Conservation (phyloP, 768 basidiomycete species). For the Clathrus columnatus region DNA sequence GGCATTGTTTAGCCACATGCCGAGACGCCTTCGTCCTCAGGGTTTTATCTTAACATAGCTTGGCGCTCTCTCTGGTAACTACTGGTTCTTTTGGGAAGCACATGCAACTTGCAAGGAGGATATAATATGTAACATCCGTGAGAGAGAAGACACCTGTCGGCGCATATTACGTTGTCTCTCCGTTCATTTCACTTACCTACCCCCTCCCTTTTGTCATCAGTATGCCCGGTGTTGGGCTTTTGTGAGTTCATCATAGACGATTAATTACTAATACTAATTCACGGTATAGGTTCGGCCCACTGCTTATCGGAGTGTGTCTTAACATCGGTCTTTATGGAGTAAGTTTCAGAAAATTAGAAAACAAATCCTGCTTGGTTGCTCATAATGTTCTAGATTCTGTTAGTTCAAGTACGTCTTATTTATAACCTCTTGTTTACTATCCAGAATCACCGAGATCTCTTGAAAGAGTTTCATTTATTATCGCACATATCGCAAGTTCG, state of each 20-base stretch:
- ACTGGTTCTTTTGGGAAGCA: too few relatives aligned
- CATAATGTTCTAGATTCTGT: neutral
- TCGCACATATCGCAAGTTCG: neutral
- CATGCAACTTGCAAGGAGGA: too few relatives aligned
- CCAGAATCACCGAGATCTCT: neutral
- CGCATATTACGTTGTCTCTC: too few relatives aligned
- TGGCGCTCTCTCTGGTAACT: too few relatives aligned
- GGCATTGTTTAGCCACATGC: too few relatives aligned
- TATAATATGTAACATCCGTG: too few relatives aligned
- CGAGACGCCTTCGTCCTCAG: too few relatives aligned
- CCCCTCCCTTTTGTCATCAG: too few relatives aligned
- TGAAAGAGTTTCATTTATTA: neutral
- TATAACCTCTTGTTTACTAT: neutral
- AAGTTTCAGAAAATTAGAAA: neutral
- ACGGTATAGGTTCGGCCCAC: slow-evolving; percentile 11
- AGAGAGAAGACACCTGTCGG: too few relatives aligned
- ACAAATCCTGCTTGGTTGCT: neutral
- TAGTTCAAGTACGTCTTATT: neutral
- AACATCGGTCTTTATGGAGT: slow-evolving; percentile 18
- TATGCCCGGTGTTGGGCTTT: neutral
- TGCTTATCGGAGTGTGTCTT: slow-evolving; percentile 17
- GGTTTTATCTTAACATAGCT: too few relatives aligned
- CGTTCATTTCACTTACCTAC: too few relatives aligned
- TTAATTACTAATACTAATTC: neutral
- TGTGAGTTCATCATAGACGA: neutral